phyloP scores from a whole-genome alignment of 768 basidiomycete species.

The Hemileccinum impolitum region DNA sequence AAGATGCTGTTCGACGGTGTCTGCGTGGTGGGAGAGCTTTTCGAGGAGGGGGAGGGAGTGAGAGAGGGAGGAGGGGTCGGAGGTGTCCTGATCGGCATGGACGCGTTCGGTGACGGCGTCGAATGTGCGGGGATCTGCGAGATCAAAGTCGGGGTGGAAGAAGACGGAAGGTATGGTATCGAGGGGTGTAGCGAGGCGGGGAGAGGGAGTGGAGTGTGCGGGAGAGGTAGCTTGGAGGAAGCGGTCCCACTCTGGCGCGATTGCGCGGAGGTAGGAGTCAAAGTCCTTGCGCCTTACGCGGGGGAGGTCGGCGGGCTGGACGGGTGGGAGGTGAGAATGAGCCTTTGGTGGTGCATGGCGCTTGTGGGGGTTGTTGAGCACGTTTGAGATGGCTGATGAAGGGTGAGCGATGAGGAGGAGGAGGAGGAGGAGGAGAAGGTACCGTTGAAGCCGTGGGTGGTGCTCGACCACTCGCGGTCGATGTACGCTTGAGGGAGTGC shows the following conservation, averaged over 20 bases:
- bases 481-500: conserved; percentile 40
- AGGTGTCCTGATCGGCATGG: conserved; percentile 33
- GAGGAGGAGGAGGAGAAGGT: conserved; percentile 20
- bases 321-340: conserved; percentile 72
- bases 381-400: conserved; percentile 83
- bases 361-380: conserved; percentile 87
- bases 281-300: conserved; percentile 83
- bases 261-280: conserved; percentile 71
- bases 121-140: conserved; percentile 78
- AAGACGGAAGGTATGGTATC: conserved; percentile 77
- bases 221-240: conserved; percentile 49
- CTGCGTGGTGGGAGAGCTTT: conserved; percentile 87
- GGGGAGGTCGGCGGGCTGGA: conserved; percentile 70
- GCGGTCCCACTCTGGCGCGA: conserved; percentile 74
- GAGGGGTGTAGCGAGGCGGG: conserved; percentile 59
- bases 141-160: conserved; percentile 74
- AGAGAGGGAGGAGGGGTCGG: conserved; percentile 61
- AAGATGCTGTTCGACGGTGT: conserved; percentile 92
- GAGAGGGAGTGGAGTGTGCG: conserved; percentile 26
- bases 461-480: conserved; percentile 63
- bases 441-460: conserved; percentile 89
- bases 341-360: conserved; percentile 84
- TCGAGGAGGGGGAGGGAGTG: conserved; percentile 78
- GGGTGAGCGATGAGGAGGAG: conserved; percentile 2
- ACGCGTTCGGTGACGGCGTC: conserved; percentile 67